Base-by-base conservation (phyloP, 805 yeast genomes). In the Lachancea lanzarotensis region DNA sequence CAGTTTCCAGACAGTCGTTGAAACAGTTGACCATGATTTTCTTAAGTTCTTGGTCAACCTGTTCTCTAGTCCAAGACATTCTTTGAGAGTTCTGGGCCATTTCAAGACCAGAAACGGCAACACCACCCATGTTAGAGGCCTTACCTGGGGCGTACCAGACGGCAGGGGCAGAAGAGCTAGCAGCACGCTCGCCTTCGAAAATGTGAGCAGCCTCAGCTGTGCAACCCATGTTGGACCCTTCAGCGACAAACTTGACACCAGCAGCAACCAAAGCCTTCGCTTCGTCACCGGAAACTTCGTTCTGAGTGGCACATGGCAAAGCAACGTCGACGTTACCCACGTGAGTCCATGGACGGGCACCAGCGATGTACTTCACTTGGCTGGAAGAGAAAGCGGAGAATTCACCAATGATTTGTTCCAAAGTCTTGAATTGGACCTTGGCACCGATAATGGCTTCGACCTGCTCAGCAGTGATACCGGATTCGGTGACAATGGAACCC, bases 51-150 rank as follows among this genome's bases (percentile, higher is more conserved):
- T 70, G 67, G 71, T 91, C 98, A 59, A 91, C 98, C 74, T 87
- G 88, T 76, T 89, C 96, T 49, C 81, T 60, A 52, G 95, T 78
- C 97, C 98, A 93, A 56, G 73, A 70, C 55, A 81, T 79, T 77
- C 97, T 85, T 68, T 84, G 95, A 48, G 97, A 87, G 86, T 91
- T 93, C 77, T 91, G 98, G 54, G 98, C 97, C 98, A 91, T 93
- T 78, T 91, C 98, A 56, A 91, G 79, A 66, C 97, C 98, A 48
- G 96, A 88, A 47, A 90, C 97, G 48, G 96, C 95, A 60, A 91
- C 98, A 82, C 98, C 98, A 75, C 98, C 98, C 75, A 95, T 84
- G 82, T 91, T 91, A 63, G 97, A 91, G 59, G 97, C 97, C 81
- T 91, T 91, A 73, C 97, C 98, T 67, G 97, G 97, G 62, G 95